Evolutionary conservation across 148 eudicot genomes (phyloP).

Genomic region (Rhododendron williamsianum): DNA sequence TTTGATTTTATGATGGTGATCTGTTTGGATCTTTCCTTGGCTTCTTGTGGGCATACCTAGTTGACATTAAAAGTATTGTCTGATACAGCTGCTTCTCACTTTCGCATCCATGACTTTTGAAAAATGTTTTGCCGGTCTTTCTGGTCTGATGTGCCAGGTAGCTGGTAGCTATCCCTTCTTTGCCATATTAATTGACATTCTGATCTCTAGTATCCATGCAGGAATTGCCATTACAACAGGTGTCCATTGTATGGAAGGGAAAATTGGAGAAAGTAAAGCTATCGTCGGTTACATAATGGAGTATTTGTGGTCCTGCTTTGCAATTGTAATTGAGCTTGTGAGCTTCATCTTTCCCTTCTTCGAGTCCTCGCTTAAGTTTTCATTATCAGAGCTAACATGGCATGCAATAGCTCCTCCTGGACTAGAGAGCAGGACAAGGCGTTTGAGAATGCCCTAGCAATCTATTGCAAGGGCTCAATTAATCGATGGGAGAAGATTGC

Average conservation of each 20-base stretch:
- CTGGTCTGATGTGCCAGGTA: constrained; percentile 1
- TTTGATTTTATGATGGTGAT: background rate
- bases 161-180: background rate
- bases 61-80: background rate
- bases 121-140: constrained; percentile 8
- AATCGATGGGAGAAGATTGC: constrained; percentile 40
- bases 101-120: background rate
- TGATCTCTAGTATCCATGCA: constrained; percentile 10
- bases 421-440: constrained; percentile 41
- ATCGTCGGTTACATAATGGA: constrained; percentile 16
- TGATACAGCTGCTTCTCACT: constrained; percentile 8
- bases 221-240: constrained; percentile 8
- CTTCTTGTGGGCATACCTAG: background rate
- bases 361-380: background rate
- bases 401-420: constrained; percentile 25
- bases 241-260: constrained; percentile 7
- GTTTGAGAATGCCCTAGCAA: constrained; percentile 44
- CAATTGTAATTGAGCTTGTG: background rate
- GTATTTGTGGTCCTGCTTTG: background rate
- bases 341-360: constrained; percentile 6
- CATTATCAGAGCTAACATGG: constrained; percentile 18
- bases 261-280: constrained; percentile 9
- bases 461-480: constrained; percentile 17
- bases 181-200: constrained; percentile 12
- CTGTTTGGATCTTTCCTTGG: background rate